A percentile compares a stretch with the other conserved stretches of the same genome.
These are phyloP conservation scores for Mycena haematopus DNA, from an alignment of 768 basidiomycete species.

Conservation along the genomic window DNA sequence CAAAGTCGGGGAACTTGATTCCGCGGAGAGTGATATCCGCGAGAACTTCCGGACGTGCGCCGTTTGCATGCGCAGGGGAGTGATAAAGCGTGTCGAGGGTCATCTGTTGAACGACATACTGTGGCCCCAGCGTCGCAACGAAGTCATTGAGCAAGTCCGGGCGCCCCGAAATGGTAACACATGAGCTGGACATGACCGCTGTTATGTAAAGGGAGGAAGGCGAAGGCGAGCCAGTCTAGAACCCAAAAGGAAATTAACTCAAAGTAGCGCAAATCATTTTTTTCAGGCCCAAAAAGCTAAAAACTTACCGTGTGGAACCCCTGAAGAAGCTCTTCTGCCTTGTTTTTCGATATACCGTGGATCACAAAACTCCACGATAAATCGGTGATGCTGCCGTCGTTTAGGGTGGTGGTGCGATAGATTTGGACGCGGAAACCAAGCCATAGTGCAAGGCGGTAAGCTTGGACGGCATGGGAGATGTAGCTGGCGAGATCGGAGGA, in stretches of 20 bases:
- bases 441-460: constrained; percentile 51
- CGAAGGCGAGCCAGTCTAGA: neutral
- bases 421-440: constrained; percentile 47
- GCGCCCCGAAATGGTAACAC: constrained; percentile 63
- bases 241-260: constrained; percentile 1
- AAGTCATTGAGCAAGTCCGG: constrained; percentile 58
- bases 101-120: constrained; percentile 49
- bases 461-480: constrained; percentile 44
- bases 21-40: constrained; percentile 49
- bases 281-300: neutral
- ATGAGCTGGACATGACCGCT: constrained; percentile 53
- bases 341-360: constrained; percentile 35
- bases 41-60: constrained; percentile 47
- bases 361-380: constrained; percentile 57
- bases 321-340: constrained; percentile 31
- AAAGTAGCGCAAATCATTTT: neutral
- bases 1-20: constrained; percentile 57
- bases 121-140: constrained; percentile 42
- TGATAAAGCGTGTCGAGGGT: constrained; percentile 63
- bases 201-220: constrained; percentile 49
- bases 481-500: constrained; percentile 41
- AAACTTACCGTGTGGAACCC: constrained; percentile 6
- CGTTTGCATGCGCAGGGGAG: constrained; percentile 37
- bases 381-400: constrained; percentile 14
- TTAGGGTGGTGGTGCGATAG: constrained; percentile 33